These are phyloP conservation scores for Spencermartinsiella europaea DNA, from an alignment of 805 yeast species.

Conservation along the genomic window DNA sequence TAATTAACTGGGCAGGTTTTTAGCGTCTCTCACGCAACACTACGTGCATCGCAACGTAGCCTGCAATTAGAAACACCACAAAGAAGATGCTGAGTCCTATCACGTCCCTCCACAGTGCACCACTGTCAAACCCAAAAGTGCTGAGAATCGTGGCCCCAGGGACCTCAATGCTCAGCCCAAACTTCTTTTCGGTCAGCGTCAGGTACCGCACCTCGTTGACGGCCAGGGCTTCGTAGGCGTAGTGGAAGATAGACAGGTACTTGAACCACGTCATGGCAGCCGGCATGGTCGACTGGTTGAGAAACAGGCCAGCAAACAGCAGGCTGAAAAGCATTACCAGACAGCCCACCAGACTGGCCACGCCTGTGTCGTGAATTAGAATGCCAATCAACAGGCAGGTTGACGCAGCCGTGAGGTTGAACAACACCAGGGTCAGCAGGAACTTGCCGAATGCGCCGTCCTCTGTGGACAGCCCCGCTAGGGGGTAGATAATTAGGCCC, in stretches of 20 bases:
- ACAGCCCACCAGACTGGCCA: slow-evolving; percentile 85
- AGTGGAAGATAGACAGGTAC: slow-evolving; percentile 86
- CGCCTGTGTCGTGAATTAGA: slow-evolving; percentile 80
- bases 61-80: slow-evolving; percentile 53
- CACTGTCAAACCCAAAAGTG: slow-evolving; percentile 89
- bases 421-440: slow-evolving; percentile 63
- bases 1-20: too few relatives aligned
- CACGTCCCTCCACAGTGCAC: slow-evolving; percentile 66
- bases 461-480: slow-evolving; percentile 80
- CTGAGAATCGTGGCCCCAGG: slow-evolving; percentile 97
- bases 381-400: slow-evolving; percentile 87
- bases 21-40: slow-evolving; percentile 73
- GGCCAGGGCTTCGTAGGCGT: slow-evolving; percentile 87
- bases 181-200: slow-evolving; percentile 79
- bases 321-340: slow-evolving; percentile 77
- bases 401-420: slow-evolving; percentile 80
- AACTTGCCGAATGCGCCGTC: slow-evolving; percentile 69
- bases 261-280: slow-evolving; percentile 63
- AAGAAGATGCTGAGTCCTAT: slow-evolving; percentile 54
- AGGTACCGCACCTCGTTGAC: slow-evolving; percentile 90
- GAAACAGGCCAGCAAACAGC: slow-evolving; percentile 88
- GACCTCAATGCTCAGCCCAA: slow-evolving; percentile 88
- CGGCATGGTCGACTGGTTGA: slow-evolving; percentile 69
- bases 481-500: slow-evolving; percentile 76
- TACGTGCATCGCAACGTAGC: slow-evolving; percentile 68